Percentiles rank a stretch among this genome's conserved stretches.
phyloP scores from a whole-genome alignment of 2,329 filamentous ascomycete species.

The Xenoacremonium recifei region DNA sequence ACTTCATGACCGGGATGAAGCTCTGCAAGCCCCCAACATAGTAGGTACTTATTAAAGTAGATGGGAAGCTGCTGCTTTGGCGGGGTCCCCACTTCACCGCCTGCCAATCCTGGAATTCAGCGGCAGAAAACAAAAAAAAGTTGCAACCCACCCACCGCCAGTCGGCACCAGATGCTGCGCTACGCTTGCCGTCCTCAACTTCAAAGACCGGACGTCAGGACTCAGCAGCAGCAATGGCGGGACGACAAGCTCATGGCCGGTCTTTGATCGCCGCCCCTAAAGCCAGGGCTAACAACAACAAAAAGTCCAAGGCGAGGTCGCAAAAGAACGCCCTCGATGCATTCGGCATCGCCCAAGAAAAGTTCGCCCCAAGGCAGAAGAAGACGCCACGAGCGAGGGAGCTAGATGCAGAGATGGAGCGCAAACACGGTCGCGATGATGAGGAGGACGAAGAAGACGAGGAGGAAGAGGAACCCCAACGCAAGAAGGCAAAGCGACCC shows the following conservation, averaged over 20 bases:
- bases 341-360: slow-evolving; percentile 55
- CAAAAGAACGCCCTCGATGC: slow-evolving; percentile 54
- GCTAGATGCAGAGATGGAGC: slow-evolving; percentile 46
- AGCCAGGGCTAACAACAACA: slow-evolving; percentile 28
- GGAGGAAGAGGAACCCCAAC: slow-evolving; percentile 47
- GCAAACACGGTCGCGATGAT: slow-evolving; percentile 43
- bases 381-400: slow-evolving; percentile 51
- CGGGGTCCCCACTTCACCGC: too few species aligned
- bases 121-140: slow-evolving; percentile 29
- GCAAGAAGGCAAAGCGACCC: slow-evolving; percentile 43
- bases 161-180: background rate
- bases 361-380: slow-evolving; percentile 47
- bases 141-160: background rate
- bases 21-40: too few species aligned
- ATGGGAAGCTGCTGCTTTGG: too few species aligned
- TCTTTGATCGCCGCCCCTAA: slow-evolving; percentile 42
- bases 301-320: slow-evolving; percentile 49
- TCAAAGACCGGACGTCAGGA: background rate
- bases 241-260: slow-evolving; percentile 58
- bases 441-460: slow-evolving; percentile 49
- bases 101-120: too few species aligned
- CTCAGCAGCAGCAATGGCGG: slow-evolving; percentile 45
- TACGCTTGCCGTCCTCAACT: background rate
- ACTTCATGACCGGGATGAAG: too few species aligned
- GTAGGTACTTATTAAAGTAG: too few species aligned